A percentile compares a stretch with the other conserved stretches of the same genome.
These are phyloP conservation scores for Inga laurina DNA, from an alignment of 306 rosid species.

Conservation along the genomic window DNA sequence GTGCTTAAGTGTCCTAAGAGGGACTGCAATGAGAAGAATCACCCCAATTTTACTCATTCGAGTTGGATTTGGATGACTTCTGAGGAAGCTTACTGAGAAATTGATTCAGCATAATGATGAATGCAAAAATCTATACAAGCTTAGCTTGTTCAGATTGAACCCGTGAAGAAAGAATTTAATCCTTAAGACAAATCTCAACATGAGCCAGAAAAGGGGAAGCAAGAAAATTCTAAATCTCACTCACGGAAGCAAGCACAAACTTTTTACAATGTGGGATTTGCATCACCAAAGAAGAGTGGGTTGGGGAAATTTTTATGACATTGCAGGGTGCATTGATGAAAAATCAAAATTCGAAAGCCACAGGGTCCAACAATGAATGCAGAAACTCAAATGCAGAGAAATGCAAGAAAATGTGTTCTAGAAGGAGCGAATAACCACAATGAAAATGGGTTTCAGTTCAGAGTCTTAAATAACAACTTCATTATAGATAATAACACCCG, in stretches of 20 bases:
- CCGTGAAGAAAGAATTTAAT: constrained; percentile 39
- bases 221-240: constrained; percentile 61
- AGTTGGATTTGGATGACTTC: no score
- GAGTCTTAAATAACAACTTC: no score
- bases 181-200: constrained; percentile 4
- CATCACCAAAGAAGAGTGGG: constrained; percentile 16
- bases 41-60: no score
- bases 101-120: no score
- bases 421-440: not conserved
- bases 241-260: constrained; percentile 38
- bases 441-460: not conserved
- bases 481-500: no score
- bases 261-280: constrained; percentile 15
- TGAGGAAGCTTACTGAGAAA: no score
- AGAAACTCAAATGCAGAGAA: constrained; percentile 2
- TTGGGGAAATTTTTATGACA: constrained; percentile 34
- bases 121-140: no score
- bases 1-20: no score
- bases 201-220: constrained; percentile 14
- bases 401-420: not conserved
- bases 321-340: constrained; percentile 41
- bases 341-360: constrained; percentile 43
- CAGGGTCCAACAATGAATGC: constrained; percentile 10
- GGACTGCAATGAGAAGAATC: no score
- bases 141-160: constrained; percentile 33